Conservation (phyloP, 495 filamentous ascomycete species). For the Talaromyces ruber region DNA sequence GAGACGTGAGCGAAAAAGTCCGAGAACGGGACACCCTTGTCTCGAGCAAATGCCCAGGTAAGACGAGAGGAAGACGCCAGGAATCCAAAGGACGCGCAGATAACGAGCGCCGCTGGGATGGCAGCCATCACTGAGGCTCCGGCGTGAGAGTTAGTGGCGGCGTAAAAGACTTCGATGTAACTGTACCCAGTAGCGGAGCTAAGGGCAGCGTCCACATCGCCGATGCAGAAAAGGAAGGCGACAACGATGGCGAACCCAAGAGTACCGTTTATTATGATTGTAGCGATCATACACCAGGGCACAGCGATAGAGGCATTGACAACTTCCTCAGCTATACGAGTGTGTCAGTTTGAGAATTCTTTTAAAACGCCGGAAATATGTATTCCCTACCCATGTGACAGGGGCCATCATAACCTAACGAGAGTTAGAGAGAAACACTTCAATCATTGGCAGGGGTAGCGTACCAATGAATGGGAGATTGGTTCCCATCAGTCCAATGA, state of each 20-base stretch:
- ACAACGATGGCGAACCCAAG: conserved; percentile 42
- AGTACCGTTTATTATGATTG: conserved; percentile 35
- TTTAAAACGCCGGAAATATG: too few relatives aligned
- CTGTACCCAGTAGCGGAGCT: conserved; percentile 32
- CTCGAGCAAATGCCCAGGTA: conserved; percentile 49
- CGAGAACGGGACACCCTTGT: too few relatives aligned
- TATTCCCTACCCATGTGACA: background rate
- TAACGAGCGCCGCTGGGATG: conserved; percentile 32
- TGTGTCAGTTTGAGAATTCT: too few relatives aligned
- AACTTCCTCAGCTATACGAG: conserved; percentile 49
- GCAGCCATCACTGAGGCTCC: conserved; percentile 36
- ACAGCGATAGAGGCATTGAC: conserved; percentile 34
- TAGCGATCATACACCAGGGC: conserved; percentile 36
- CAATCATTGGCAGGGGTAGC: too few relatives aligned
- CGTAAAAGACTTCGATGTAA: conserved; percentile 41
- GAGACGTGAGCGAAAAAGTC: too few relatives aligned
- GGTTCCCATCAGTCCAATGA: conserved; percentile 31
- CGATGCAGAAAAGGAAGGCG: conserved; percentile 38
- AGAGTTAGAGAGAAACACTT: too few relatives aligned
- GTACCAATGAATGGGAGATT: conserved; percentile 33
- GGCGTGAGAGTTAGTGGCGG: conserved; percentile 27
- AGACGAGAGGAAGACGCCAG: conserved; percentile 42
- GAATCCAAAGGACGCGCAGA: conserved; percentile 34
- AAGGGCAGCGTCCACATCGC: conserved; percentile 30
- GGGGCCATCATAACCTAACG: too few relatives aligned